Base-by-base conservation (phyloP, 2,329 filamentous ascomycete species). In the Neofusicoccum kwambonambiense region DNA sequence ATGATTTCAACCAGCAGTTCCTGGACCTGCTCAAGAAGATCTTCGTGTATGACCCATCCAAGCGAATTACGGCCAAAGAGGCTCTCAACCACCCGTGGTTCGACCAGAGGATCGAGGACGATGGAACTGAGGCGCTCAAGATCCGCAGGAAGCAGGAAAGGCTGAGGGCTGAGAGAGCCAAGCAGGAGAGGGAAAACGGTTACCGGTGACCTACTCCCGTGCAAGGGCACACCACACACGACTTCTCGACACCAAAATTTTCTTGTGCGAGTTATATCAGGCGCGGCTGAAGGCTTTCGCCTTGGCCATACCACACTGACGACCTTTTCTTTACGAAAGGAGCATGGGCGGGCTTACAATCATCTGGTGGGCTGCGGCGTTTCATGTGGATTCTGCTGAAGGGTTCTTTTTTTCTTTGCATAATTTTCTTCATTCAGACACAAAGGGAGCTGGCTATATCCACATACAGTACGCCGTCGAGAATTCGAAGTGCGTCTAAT, bases 1-100 rank as follows among this genome's bases (percentile, higher is more conserved):
- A 80, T 39, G 73, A 80, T 19, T 89, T 89, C 77, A 89, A 89
- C 75, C 80, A 82, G 64, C 80, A 85, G 60, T 88, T 89, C 75
- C 82, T 89, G 54, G 86, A 89, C 68, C 79, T 89, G 5, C 78
- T 89, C 4, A 80, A 82, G 66, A 82, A 80, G 69, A 89, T 89
- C 71, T 89, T 89, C 69, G 84, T 89, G 19, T 89, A 89, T 71
- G 87, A 89, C 67, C 87, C 87, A 6, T 87, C 87, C 73, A 83
- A 84, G 69, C 82, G 87, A 27, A 88, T 89, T 69, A 87, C 86
- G 1, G 87, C 87, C 67, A 86, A 88, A 68, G 80, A 89, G 70
- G 87, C 87, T 15, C 77, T 89, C 67, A 85, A 88, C 72, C 87
- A 89, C 72, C 84, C 85, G 0, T 89, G 87, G 87, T 89, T 89